Evolutionary conservation across 2,329 filamentous ascomycete genomes (phyloP), one percentile per base, ranked within the genome.

Genomic region (Beauveria sp.): DNA sequence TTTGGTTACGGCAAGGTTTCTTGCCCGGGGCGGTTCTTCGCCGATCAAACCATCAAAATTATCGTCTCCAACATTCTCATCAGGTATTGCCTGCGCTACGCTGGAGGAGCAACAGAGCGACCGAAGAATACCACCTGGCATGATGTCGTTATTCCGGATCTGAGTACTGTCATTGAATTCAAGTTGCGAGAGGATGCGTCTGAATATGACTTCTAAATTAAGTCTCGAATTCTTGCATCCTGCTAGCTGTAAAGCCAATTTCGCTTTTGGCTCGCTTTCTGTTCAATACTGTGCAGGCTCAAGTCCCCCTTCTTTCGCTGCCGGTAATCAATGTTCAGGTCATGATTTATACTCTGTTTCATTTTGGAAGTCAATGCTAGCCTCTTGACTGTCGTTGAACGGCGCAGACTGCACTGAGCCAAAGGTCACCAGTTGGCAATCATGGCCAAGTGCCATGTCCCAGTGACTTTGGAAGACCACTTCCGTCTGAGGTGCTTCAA

Each of bases 381-480:
- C 34, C 12, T 38, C 34, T 14, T 38, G 34, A 6, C 12, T 5
- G 34, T 38, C 34, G 5, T 26, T 28, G 10, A 49, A 52, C 18
- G 59, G 59, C 3, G 59, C 59, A 42, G 54, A 49, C 40, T 61
- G 59, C 5, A 31, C 20, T 22, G 59, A 34, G 6, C 42, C 50
- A 26, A 61, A 54, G 2, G 59, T 48, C 22, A 54, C 31, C n/a
- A 54, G 42, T 24, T 22, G 59, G 24, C 60, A 55, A 8, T 56
- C 34, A 34, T 51, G 45, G 0, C 60, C 60, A 20, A 61, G 60
- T 12, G 60, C 60, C 8, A 50, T 31, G 34, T 61, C 60, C 60
- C 60, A 61, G 43, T 61, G 60, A 5, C 52, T 61, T 34, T 56
- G 51, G 34, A 61, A 61, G n/a, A 61, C 45, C 22, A 42, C 8